A percentile compares a stretch with the other conserved stretches of the same genome.
Evolutionary conservation across 2,329 filamentous ascomycete species (phyloP).

Genomic region (Piedraia hortae): DNA sequence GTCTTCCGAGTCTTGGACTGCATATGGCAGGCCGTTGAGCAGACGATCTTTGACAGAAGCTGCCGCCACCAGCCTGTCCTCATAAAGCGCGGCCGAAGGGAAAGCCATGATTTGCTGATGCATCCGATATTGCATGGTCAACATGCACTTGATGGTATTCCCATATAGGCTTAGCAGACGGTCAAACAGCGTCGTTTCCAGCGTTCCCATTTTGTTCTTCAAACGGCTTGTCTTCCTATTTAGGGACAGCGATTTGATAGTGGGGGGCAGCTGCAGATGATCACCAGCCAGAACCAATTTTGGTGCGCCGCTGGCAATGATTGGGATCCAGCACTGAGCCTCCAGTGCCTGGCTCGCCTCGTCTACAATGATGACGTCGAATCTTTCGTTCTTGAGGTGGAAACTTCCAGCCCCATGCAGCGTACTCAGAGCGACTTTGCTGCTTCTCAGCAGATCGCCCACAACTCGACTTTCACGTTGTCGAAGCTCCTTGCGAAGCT

Average conservation of each 20-base stretch:
- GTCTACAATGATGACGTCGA: conserved; percentile 87
- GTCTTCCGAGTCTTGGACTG: conserved; percentile 55
- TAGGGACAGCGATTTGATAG: conserved; percentile 48
- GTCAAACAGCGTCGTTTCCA: conserved; percentile 87
- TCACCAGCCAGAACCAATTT: conserved; percentile 86
- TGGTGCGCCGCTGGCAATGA: conserved; percentile 29
- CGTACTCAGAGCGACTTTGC: conserved; percentile 74
- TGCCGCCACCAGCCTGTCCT: conserved; percentile 51
- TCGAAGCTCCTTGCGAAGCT: conserved; percentile 66
- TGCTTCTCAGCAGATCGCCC: conserved; percentile 41
- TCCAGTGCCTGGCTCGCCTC: conserved; percentile 90
- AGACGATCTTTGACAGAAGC: conserved; percentile 49
- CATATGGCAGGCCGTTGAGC: conserved; percentile 51
- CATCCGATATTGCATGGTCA: conserved; percentile 96
- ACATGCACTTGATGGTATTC: conserved; percentile 62
- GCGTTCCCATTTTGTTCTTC: conserved; percentile 8
- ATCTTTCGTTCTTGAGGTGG: conserved; percentile 51
- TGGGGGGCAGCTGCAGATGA: conserved; percentile 79
- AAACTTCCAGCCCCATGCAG: conserved; percentile 74
- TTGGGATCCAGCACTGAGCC: conserved; percentile 84
- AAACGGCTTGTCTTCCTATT: conserved; percentile 1
- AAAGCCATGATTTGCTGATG: conserved; percentile 89
- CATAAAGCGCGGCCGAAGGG: conserved; percentile 71
- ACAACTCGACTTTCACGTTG: conserved; percentile 65
- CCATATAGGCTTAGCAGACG: conserved; percentile 62